phyloP scores from a whole-genome alignment of 2,329 filamentous ascomycete species.

The Ascochyta clinopodiicola region DNA sequence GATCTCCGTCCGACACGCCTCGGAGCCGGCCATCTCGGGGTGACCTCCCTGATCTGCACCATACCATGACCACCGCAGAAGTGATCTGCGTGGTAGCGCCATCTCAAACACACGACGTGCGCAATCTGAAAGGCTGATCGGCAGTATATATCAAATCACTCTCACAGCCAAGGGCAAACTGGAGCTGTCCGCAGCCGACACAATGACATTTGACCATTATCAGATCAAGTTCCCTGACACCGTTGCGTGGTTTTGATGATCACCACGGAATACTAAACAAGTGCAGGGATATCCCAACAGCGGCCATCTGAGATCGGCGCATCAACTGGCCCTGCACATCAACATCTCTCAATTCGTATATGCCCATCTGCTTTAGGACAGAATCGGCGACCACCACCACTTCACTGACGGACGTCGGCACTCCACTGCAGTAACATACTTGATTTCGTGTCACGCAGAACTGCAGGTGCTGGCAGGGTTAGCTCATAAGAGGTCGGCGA shows the following conservation, averaged over 20 bases:
- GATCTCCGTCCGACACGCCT: conserved; percentile 2
- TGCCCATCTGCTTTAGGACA: neutral
- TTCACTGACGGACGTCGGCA: neutral
- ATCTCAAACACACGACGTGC: conserved; percentile 5
- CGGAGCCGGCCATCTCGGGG: neutral
- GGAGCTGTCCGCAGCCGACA: neutral
- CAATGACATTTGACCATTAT: neutral
- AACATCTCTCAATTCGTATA: conserved; percentile 5
- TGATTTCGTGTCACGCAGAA: conserved; percentile 4
- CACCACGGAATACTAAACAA: neutral
- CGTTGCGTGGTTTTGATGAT: conserved; percentile 5
- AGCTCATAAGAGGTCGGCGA: conserved; percentile 6
- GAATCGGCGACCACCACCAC: conserved; percentile 4
- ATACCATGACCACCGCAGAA: conserved; percentile 2
- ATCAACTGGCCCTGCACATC: conserved; percentile 16
- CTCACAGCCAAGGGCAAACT: neutral
- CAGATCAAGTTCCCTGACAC: neutral
- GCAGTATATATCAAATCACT: conserved; percentile 9
- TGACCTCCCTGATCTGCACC: conserved; percentile 11
- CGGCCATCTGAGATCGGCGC: neutral
- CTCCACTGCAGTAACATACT: neutral
- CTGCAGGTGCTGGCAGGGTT: conserved; percentile 6
- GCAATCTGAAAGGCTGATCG: conserved; percentile 11
- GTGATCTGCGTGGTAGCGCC: conserved; percentile 14
- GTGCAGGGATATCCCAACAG: conserved; percentile 13